These are phyloP conservation scores for Hirsutella minnesotensis DNA, from an alignment of 2,329 filamentous ascomycete species.

Conservation along the genomic window DNA sequence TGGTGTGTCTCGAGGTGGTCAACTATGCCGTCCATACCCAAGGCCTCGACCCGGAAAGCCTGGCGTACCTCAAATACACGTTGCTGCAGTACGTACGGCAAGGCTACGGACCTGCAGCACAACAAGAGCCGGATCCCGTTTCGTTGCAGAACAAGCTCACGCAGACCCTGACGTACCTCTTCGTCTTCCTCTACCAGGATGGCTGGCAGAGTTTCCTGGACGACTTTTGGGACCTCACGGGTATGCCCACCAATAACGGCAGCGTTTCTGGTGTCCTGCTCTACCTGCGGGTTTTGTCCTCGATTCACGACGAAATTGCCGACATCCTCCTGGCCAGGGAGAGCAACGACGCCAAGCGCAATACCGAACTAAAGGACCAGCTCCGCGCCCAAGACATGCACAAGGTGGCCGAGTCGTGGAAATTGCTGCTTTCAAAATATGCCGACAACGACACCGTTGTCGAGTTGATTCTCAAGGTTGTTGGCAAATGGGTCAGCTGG, in stretches of 20 bases:
- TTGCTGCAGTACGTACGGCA: slow-evolving; percentile 71
- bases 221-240: slow-evolving; percentile 72
- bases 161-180: slow-evolving; percentile 89
- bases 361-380: slow-evolving; percentile 82
- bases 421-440: slow-evolving; percentile 76
- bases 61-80: slow-evolving; percentile 67
- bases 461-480: slow-evolving; percentile 80
- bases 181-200: slow-evolving; percentile 72
- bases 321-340: slow-evolving; percentile 78
- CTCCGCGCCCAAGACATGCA: slow-evolving; percentile 77
- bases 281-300: slow-evolving; percentile 78
- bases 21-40: slow-evolving; percentile 82
- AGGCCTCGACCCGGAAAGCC: slow-evolving; percentile 58
- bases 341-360: slow-evolving; percentile 68
- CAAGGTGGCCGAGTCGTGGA: slow-evolving; percentile 83
- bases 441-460: slow-evolving; percentile 59
- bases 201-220: slow-evolving; percentile 87
- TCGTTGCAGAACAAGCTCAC: slow-evolving; percentile 93
- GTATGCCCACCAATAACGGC: slow-evolving; percentile 48
- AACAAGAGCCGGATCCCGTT: slow-evolving; percentile 54
- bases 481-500: slow-evolving; percentile 98
- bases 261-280: slow-evolving; percentile 70
- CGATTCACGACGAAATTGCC: slow-evolving; percentile 94
- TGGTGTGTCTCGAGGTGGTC: slow-evolving; percentile 84
- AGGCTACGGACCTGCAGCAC: slow-evolving; percentile 52